Base-by-base conservation (phyloP, 2,329 filamentous ascomycete genomes). In the Coniochaeta hoffmannii region DNA sequence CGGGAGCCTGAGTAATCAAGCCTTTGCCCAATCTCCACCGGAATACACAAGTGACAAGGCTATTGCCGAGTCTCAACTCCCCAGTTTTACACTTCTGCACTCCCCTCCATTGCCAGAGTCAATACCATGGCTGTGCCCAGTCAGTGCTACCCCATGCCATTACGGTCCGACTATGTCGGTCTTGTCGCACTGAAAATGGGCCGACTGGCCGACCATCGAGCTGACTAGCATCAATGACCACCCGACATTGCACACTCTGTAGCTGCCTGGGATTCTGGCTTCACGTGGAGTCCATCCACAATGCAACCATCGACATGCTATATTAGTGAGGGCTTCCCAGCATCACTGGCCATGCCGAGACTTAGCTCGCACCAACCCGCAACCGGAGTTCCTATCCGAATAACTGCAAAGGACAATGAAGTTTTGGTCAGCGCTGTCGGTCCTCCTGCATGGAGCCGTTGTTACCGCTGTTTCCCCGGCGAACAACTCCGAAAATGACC, bases 381-480 rank as follows among this genome's bases (percentile, higher is more conserved):
- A 28, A 19, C 19, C 19, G 26, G 24, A 28, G 11, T 46, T 28
- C 22, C 11, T 8, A 28, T 46, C 41, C 12, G 2, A 22, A 12
- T 63, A 60, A 14, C 24, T 2, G 41, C 6, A 19, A 28, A 19
- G 24, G 19, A 46, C 24, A 61, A 50, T 62, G 55, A 60, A 60
- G 52, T 31, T 59, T 50, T 50, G 55, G 14, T 54, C 56, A 15
- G 53, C 55, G 15, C 17, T 61, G 7, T 46, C 41, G 50, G 58
- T 57, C 50, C 55, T 62, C 34, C 15, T 62, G 28, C 44, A 60
- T 52, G 59, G 55, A 22, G 53, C 53, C 38, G 60, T 58, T 22
- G 56, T 46, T 28, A 17, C 59, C 50, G 63, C 64, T 50, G 44
- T 54, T 17, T 58, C 61, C 14, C 50, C 57, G 2, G 53, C 52